These are phyloP conservation scores for Trypanosoma avium DNA, from an alignment of 208 protist genomes.

Conservation along the genomic window DNA sequence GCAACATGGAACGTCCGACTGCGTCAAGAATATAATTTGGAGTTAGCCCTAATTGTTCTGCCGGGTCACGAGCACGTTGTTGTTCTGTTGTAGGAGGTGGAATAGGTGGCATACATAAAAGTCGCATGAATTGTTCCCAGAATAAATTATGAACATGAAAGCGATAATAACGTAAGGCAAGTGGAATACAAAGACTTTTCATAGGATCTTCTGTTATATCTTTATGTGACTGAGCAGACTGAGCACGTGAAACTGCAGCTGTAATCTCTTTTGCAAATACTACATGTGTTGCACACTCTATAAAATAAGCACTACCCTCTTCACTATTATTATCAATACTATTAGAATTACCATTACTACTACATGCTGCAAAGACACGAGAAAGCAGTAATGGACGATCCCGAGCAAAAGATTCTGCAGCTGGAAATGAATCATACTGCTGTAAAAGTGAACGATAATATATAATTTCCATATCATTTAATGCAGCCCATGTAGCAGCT, in stretches of 20 bases:
- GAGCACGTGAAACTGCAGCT: slow-evolving; percentile 64
- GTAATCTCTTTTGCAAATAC: slow-evolving; percentile 82
- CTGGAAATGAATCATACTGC: slow-evolving; percentile 52
- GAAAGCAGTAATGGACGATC: slow-evolving; percentile 61
- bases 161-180: slow-evolving; percentile 74
- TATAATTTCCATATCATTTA: slow-evolving; percentile 86
- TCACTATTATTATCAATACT: too few relatives aligned
- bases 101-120: slow-evolving; percentile 78
- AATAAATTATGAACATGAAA: slow-evolving; percentile 63
- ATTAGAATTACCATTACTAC: too few relatives aligned
- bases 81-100: slow-evolving; percentile 38
- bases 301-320: slow-evolving; percentile 42
- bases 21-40: slow-evolving; percentile 80
- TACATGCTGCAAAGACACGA: slow-evolving; percentile 58
- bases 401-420: slow-evolving; percentile 43
- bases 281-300: slow-evolving; percentile 62
- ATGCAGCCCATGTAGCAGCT: slow-evolving; percentile 64
- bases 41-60: slow-evolving; percentile 51
- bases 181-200: slow-evolving; percentile 64
- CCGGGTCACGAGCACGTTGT: slow-evolving; percentile 33
- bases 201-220: slow-evolving; percentile 78
- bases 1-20: slow-evolving; percentile 80
- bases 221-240: slow-evolving; percentile 56
- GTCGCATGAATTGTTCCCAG: slow-evolving; percentile 70
- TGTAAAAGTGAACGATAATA: slow-evolving; percentile 71